These are phyloP conservation scores for Penicillium capsulatum DNA, from an alignment of 2,329 filamentous ascomycete genomes.

Conservation along the genomic window DNA sequence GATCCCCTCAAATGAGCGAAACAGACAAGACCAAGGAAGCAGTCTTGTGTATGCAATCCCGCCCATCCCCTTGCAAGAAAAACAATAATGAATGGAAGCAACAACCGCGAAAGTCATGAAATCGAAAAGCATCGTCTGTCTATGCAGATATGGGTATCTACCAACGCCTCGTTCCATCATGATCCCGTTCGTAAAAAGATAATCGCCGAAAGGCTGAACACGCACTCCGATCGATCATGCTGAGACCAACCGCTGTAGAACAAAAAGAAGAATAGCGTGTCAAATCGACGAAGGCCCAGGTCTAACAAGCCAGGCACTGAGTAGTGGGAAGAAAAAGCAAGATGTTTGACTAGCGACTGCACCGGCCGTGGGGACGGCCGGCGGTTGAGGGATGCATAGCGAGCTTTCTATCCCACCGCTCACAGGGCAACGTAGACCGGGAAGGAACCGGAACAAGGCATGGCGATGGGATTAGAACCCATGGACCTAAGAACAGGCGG, in stretches of 20 bases:
- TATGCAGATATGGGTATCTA: constrained; percentile 42
- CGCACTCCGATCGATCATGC: constrained; percentile 22
- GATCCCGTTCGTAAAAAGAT: constrained; percentile 32
- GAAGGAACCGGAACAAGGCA: constrained; percentile 42
- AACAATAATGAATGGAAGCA: constrained; percentile 9
- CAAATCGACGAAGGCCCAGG: constrained; percentile 31
- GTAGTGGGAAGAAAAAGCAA: constrained; percentile 22
- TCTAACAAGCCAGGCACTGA: constrained; percentile 30
- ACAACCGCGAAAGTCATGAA: constrained; percentile 12
- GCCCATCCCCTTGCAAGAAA: constrained; percentile 8
- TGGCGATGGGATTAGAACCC: constrained; percentile 48
- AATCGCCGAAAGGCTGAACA: constrained; percentile 21
- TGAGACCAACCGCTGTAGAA: constrained; percentile 19
- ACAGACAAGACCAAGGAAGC: constrained; percentile 1
- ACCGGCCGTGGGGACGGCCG: constrained; percentile 21
- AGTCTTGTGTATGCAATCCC: constrained; percentile 3
- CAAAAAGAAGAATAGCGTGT: constrained; percentile 22
- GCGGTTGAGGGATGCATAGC: constrained; percentile 24
- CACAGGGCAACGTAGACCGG: constrained; percentile 36
- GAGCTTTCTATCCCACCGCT: constrained; percentile 38
- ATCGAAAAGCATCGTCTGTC: constrained; percentile 26
- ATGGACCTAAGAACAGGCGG: constrained; percentile 43
- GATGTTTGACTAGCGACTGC: constrained; percentile 20
- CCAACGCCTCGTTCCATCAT: constrained; percentile 43
- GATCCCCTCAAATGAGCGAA: constrained; percentile 10